Base-by-base conservation (phyloP, 352 stramenopile species). In the Pythium dissimile region DNA sequence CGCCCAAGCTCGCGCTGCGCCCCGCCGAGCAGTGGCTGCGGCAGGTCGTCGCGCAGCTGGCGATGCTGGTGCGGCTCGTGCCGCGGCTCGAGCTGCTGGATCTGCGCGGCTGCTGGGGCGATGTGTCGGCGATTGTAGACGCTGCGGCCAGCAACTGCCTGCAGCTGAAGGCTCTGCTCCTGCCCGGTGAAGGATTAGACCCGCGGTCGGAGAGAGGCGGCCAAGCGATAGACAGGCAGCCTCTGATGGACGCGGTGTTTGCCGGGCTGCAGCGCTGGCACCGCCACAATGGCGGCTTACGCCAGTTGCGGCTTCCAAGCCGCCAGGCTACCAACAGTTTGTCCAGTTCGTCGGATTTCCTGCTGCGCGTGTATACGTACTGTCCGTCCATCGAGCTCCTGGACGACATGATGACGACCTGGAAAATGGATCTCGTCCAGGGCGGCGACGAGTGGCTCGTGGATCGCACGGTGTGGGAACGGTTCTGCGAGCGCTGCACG, bases 31-130 rank as follows among this genome's bases (percentile, higher is more conserved):
- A 31, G 16, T 21, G 13, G 34, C 2, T 47, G 15, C 24, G 27
- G 3, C 20, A 9, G 10, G 49, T 45, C 13, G 27, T 30, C 15
- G 23, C 23, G 13, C 13, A 38, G 21, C 13, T 47, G 9, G 39
- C 39, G 9, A 24, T 39, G 2, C 4, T 47, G 38, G 30, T 59
- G 38, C 16, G 23, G 16, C 35, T 41, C 26, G 27, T 30, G 21
- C 51, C 51, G 27, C 27, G 50, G 28, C 51, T 59, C 27, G 38
- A 59, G 28, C 5, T 59, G 8, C 51, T 59, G 6, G 39, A 59
- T 34, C 41, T 59, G 12, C 26, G 51, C 12, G 30, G 16, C 15
- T 48, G 26, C 28, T 43, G 38, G 8, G 39, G 26, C 23, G 35
- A 56, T 16, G 49, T 45, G 8, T 26, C n/a, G 5, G 5, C 18